Evolutionary conservation across 2,329 filamentous ascomycete genomes (phyloP).

Genomic region (Calycina herbarum): DNA sequence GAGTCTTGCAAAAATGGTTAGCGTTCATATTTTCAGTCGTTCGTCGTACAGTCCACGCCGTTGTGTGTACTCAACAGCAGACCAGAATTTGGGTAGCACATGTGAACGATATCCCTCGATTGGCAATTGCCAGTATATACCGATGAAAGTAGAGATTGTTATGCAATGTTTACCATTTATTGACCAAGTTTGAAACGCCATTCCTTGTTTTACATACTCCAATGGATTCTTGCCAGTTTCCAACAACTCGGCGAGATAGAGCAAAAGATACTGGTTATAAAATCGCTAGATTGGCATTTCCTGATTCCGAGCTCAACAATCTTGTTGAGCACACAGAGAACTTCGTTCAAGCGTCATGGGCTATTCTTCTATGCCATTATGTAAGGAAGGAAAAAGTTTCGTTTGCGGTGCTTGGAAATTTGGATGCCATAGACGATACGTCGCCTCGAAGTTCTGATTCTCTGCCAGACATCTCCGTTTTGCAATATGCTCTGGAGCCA

Average conservation of each 20-base stretch:
- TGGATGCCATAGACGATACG: neutral
- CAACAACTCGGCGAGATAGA: neutral
- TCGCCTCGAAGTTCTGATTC: neutral
- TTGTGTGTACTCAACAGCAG: neutral
- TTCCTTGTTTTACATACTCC: neutral
- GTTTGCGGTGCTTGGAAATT: neutral
- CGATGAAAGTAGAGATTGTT: neutral
- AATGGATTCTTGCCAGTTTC: neutral
- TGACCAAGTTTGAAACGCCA: too few relatives aligned
- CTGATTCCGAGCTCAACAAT: neutral
- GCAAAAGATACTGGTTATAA: neutral
- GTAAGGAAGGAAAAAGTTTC: neutral
- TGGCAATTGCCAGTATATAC: too few relatives aligned
- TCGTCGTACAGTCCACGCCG: neutral
- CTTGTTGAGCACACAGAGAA: neutral
- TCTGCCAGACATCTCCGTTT: neutral
- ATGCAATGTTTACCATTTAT: too few relatives aligned
- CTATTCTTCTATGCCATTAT: neutral
- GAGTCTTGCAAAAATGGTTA: too few relatives aligned
- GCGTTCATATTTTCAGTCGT: neutral
- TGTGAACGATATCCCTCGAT: too few relatives aligned
- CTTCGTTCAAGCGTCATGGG: neutral
- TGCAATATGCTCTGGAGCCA: neutral
- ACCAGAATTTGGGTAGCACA: too few relatives aligned
- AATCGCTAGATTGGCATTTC: neutral